A percentile compares a stretch with the other conserved stretches of the same genome.
Conservation (phyloP, 2,329 filamentous ascomycete genomes). For the Tympanopsis confertula region DNA sequence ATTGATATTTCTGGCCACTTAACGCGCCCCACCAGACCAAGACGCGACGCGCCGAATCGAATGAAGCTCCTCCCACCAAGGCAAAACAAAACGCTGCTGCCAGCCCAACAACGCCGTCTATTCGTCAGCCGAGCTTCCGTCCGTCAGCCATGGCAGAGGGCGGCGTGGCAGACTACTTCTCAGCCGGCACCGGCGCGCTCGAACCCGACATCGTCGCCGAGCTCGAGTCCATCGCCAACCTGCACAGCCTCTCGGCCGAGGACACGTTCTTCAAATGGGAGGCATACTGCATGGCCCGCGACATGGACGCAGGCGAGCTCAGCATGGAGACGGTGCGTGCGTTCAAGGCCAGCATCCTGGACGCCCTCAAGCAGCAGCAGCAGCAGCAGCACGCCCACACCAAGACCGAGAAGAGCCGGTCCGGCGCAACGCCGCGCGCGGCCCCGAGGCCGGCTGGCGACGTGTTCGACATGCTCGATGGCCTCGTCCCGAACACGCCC, state of each 20-base stretch:
- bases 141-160: too few species aligned
- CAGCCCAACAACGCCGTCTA: too few species aligned
- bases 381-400: conserved; percentile 50
- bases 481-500: conserved; percentile 54
- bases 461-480: conserved; percentile 73
- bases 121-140: too few species aligned
- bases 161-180: too few species aligned
- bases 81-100: too few species aligned
- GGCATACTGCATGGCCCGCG: conserved; percentile 91
- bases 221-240: conserved; percentile 72
- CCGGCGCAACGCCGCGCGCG: conserved; percentile 50
- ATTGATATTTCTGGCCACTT: too few species aligned
- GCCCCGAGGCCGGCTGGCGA: conserved; percentile 44
- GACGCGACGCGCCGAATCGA: too few species aligned
- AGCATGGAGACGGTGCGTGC: conserved; percentile 60
- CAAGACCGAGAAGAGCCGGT: conserved; percentile 51
- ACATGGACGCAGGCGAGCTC: conserved; percentile 61
- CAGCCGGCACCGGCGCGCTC: conserved; percentile 42
- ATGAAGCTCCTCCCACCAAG: too few species aligned
- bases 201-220: conserved; percentile 70
- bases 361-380: conserved; percentile 67
- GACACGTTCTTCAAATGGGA: conserved; percentile 99
- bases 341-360: conserved; percentile 79
- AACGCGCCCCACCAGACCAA: too few species aligned
- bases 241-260: conserved; percentile 70